phyloP scores from a whole-genome alignment of 73 alveolate species.

The Tetrahymena borealis region DNA sequence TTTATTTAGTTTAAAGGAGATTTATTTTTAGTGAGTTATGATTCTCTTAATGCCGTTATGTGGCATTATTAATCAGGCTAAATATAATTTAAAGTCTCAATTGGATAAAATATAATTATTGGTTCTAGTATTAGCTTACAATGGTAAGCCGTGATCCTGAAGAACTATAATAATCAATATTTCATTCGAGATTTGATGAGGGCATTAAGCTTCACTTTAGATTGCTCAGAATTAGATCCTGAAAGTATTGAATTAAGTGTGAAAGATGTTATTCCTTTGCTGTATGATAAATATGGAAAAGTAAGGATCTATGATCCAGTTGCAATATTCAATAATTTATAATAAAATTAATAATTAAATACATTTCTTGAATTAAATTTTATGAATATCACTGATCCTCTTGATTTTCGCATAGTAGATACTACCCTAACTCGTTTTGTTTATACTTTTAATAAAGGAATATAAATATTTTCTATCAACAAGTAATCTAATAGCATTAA shows the following conservation, averaged over 20 bases:
- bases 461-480: neutral
- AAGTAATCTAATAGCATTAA: neutral
- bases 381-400: neutral
- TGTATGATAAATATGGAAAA: neutral
- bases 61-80: neutral
- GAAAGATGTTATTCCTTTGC: neutral
- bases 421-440: neutral
- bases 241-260: neutral
- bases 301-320: neutral
- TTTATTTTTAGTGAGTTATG: neutral
- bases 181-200: neutral
- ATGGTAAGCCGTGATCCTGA: neutral
- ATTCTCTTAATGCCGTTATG: neutral
- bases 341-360: neutral
- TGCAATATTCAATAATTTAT: neutral
- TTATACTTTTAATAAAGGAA: neutral
- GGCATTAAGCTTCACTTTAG: neutral
- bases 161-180: neutral
- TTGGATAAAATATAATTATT: neutral
- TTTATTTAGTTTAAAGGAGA: neutral
- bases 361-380: neutral
- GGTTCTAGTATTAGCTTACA: neutral
- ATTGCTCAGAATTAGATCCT: neutral
- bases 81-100: neutral
- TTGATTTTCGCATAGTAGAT: neutral